Base-by-base conservation (phyloP, 805 yeast species). In the Starmerella powellii region DNA sequence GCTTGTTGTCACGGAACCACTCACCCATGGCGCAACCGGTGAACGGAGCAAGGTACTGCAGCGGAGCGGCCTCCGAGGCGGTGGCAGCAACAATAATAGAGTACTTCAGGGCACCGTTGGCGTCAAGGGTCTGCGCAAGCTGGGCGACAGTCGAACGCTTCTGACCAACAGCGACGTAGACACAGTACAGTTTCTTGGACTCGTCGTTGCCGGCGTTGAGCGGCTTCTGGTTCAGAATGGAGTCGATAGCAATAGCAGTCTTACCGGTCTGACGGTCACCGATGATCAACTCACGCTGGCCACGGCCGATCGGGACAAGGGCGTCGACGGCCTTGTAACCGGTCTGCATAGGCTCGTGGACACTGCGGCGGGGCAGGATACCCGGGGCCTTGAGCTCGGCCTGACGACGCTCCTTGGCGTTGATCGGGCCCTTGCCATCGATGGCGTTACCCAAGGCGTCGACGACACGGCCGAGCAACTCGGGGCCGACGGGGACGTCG, bases 201-300 rank as follows among this genome's bases (percentile, higher is more conserved):
- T 91, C 99, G 68, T 91, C 97, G 52, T 71, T 45, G 71, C 94
- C 95, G 60, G 74, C 68, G 80, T 91, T 91, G 94, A 96, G 85
- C 73, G 94, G 82, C 83, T 88, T 91, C 75, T 91, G 99, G 76
- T 91, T 91, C 65, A 91, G 79, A 65, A 91, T 91, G 72, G 99
- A 78, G 71, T 91, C 98, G 60, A 91, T 69, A 60, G 97, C 98
- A 61, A 91, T 95, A 55, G 97, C 95, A 65, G 98, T 91, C 78
- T 91, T 91, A 81, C 98, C 98, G 63, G 98, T 91, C 77, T 91
- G 98, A 78, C 98, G 88, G 72, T 88, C 98, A 80, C 98, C 98
- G 67, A 88, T 88, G 64, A 88, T 88, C 82, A 91, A 76, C 78
- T 91, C 98, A 84, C 98, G 91, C 76, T 91, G 98, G 70, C 98